Conservation (phyloP, 345 rosid species). For the Microcos paniculata region DNA sequence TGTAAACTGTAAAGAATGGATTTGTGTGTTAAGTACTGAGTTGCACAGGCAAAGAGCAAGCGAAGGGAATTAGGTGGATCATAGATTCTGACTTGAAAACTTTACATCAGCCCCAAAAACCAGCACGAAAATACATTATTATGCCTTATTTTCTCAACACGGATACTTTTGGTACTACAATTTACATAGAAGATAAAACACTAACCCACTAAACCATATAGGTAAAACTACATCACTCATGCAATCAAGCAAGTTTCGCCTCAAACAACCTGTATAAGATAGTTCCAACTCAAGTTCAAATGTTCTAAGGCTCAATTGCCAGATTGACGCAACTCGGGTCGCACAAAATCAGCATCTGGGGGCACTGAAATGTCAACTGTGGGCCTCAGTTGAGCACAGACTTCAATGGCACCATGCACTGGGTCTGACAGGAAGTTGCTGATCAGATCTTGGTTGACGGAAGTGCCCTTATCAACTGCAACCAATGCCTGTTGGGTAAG, state of each 20-base stretch:
- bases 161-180: too few relatives aligned
- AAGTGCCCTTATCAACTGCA: conserved; percentile 55
- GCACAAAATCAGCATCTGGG: conserved; percentile 85
- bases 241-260: conserved; percentile 10
- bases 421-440: conserved; percentile 88
- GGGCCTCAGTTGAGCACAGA: conserved; percentile 84
- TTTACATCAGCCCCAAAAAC: too few relatives aligned
- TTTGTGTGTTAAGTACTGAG: too few relatives aligned
- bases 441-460: conserved; percentile 71
- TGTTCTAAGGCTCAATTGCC: conserved; percentile 33
- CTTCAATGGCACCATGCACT: conserved; percentile 81
- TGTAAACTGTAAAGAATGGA: too few relatives aligned
- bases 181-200: too few relatives aligned
- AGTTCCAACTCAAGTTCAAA: background rate
- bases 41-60: too few relatives aligned
- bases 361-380: conserved; percentile 87
- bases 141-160: too few relatives aligned
- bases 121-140: too few relatives aligned
- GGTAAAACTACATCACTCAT: background rate
- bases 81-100: too few relatives aligned
- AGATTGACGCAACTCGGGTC: conserved; percentile 85
- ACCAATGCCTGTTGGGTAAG: conserved; percentile 87
- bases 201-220: background rate
- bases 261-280: background rate
- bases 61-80: too few relatives aligned